Conservation (phyloP, 163 green algal species). For the Coccomyxa subellipsoidea region DNA sequence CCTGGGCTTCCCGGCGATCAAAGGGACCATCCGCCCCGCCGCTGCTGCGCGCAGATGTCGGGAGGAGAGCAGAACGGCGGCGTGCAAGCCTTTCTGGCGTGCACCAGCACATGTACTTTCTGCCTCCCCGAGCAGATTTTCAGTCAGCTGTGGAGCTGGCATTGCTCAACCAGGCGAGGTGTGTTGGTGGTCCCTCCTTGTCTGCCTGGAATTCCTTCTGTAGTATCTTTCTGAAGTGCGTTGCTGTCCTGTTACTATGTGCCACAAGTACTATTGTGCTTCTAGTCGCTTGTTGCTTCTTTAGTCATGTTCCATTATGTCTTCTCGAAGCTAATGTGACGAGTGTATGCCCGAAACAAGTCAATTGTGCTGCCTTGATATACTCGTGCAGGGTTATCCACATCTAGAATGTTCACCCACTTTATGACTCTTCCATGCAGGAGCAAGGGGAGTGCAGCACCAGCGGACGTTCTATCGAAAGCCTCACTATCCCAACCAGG, state of each 20-base stretch:
- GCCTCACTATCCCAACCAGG: conserved; percentile 37
- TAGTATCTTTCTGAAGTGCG: not conserved
- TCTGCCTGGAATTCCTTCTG: not conserved
- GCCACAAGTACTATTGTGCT: not conserved
- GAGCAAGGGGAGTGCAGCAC: conserved; percentile 6
- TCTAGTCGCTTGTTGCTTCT: no score
- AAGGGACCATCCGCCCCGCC: not conserved
- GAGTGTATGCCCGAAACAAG: no score
- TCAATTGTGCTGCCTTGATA: not conserved
- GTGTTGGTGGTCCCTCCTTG: not conserved
- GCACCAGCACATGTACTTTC: not conserved
- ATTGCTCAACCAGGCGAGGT: conserved; percentile 3
- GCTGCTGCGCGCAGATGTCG: not conserved
- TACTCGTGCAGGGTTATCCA: not conserved
- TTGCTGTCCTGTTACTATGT: conserved; percentile 1
- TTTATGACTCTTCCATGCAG: not conserved
- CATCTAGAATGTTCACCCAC: not conserved
- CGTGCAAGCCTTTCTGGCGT: not conserved
- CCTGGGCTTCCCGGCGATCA: not conserved
- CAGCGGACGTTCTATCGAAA: not conserved
- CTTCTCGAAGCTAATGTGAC: not conserved
- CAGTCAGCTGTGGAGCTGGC: not conserved
- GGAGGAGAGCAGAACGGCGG: not conserved
- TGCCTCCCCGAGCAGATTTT: not conserved
- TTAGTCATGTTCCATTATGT: not conserved